These are phyloP conservation scores for Penicillium cataractarum DNA, from an alignment of 495 filamentous ascomycete species.

Conservation along the genomic window DNA sequence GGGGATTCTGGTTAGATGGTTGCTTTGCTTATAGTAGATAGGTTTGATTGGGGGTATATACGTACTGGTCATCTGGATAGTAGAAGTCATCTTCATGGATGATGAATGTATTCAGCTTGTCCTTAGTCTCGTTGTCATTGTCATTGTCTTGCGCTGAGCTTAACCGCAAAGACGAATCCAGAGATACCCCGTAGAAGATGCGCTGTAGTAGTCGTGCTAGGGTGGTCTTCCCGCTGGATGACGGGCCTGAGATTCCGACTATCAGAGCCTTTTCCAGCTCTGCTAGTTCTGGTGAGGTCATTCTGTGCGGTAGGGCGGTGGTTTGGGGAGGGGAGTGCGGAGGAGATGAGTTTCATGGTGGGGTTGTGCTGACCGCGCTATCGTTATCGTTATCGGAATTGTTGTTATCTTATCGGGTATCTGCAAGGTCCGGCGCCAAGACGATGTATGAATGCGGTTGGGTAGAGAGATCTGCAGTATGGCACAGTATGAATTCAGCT, in stretches of 20 bases:
- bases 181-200: conserved; percentile 55
- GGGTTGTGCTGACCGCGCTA: conserved; percentile 6
- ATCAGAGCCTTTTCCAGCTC: conserved; percentile 48
- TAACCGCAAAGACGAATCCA: neutral
- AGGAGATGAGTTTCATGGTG: neutral
- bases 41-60: conserved; percentile 29
- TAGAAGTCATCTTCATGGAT: conserved; percentile 96
- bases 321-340: neutral
- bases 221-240: conserved; percentile 81
- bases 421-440: neutral
- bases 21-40: neutral
- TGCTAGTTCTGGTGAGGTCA: conserved; percentile 12
- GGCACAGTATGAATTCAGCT: neutral
- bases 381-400: neutral
- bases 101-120: conserved; percentile 60
- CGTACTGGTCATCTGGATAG: conserved; percentile 69
- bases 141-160: neutral
- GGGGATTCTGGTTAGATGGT: neutral
- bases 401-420: conserved; percentile 6
- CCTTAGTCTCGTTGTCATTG: neutral
- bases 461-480: neutral
- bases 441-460: neutral
- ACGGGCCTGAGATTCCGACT: conserved; percentile 74
- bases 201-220: conserved; percentile 72
- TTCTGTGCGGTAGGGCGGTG: conserved; percentile 11